These are phyloP conservation scores for Colletotrichum lini DNA, from an alignment of 2,329 filamentous ascomycete species.

Conservation along the genomic window DNA sequence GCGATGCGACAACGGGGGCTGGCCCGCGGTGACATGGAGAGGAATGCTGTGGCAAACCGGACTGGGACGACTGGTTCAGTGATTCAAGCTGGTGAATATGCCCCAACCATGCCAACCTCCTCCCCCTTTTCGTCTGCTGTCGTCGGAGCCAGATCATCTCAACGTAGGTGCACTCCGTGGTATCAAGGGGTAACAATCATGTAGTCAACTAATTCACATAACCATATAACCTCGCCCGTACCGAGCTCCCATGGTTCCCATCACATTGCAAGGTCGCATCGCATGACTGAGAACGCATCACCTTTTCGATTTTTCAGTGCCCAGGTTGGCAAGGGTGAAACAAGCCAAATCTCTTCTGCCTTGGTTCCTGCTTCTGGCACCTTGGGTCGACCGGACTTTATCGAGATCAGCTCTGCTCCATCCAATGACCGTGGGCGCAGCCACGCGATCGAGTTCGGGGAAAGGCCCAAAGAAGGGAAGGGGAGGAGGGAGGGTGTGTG, in stretches of 20 bases:
- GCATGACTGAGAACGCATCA: slow-evolving; percentile 17
- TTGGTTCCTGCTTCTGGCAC: slow-evolving; percentile 35
- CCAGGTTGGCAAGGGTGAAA: slow-evolving; percentile 10
- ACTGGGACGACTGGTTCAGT: no score
- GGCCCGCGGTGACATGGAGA: background rate
- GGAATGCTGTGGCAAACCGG: no score
- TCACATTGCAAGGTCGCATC: slow-evolving; percentile 19
- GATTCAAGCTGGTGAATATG: background rate
- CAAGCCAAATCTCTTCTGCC: slow-evolving; percentile 37
- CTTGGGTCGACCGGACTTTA: background rate
- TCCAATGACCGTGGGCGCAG: slow-evolving; percentile 25
- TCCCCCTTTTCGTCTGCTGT: background rate
- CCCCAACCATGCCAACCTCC: background rate
- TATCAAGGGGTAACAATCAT: background rate
- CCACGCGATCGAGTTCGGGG: slow-evolving; percentile 17
- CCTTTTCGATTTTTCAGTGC: background rate
- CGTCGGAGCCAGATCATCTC: slow-evolving; percentile 16
- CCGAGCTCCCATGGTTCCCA: slow-evolving; percentile 1
- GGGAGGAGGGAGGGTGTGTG: background rate
- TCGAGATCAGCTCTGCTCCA: slow-evolving; percentile 24
- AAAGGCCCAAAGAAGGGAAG: background rate
- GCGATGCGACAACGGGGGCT: background rate
- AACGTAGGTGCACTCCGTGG: background rate
- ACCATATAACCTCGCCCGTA: background rate
- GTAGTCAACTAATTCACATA: background rate